Percentiles rank a stretch among this genome's conserved stretches.
Evolutionary conservation across 345 rosid genomes (phyloP).

Genomic region (Dimocarpus longan): DNA sequence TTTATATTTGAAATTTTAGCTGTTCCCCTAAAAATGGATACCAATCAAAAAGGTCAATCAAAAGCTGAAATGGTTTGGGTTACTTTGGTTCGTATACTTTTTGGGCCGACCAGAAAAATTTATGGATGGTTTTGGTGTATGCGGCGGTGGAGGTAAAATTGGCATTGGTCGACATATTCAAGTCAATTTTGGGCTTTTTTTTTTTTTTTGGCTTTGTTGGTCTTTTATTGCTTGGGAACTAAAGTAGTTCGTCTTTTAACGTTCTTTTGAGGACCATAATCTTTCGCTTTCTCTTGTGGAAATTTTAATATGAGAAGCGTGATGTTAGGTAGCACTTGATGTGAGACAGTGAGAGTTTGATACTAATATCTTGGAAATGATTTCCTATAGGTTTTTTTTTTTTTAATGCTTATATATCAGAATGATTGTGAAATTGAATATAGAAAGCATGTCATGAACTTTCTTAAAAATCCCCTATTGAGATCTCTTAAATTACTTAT

Average conservation of each 20-base stretch:
- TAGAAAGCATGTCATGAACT: background rate
- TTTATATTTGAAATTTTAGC: background rate
- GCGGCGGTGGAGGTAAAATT: constrained; percentile 6
- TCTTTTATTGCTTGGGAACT: constrained; percentile 17
- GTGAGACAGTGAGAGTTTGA: constrained; percentile 17
- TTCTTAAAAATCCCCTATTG: background rate
- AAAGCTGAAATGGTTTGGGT: constrained; percentile 2
- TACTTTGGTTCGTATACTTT: constrained; percentile 3
- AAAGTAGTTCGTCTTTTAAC: background rate
- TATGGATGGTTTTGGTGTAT: constrained; percentile 38
- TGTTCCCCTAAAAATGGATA: constrained; percentile 16
- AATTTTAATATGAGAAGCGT: background rate
- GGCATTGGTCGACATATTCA: constrained; percentile 6
- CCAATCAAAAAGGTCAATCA: constrained; percentile 11
- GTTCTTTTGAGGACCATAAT: background rate
- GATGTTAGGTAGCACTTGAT: constrained; percentile 15
- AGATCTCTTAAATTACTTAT: background rate
- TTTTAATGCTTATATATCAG: too few relatives aligned
- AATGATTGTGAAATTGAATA: background rate
- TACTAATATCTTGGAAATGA: background rate
- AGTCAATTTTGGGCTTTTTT: constrained; percentile 25
- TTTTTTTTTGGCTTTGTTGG: constrained; percentile 9
- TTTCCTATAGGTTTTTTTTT: background rate
- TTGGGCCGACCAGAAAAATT: constrained; percentile 1
- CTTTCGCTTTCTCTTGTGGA: background rate